Percentiles rank a stretch among this genome's conserved stretches.
phyloP scores from a whole-genome alignment of 495 filamentous ascomycete species.

The Rostrohypoxylon terebratum region DNA sequence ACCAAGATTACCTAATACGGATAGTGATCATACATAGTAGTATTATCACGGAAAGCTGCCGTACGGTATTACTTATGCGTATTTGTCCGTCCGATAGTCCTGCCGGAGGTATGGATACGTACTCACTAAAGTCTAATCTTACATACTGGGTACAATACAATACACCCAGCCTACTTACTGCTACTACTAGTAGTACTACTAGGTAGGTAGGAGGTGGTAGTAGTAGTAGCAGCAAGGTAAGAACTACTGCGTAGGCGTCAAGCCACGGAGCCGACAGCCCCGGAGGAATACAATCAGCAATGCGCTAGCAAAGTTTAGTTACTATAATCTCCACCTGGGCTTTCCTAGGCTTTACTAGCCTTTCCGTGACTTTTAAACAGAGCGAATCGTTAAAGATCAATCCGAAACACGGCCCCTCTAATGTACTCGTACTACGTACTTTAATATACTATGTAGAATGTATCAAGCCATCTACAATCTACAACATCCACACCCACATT shows the following conservation, averaged over 20 bases:
- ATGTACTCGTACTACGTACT: too few species aligned
- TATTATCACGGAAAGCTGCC: not conserved
- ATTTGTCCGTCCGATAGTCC: not conserved
- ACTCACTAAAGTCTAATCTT: not conserved
- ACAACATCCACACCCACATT: not conserved
- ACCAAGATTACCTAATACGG: conserved; percentile 9
- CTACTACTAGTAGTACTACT: too few species aligned
- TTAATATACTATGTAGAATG: too few species aligned
- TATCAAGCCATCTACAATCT: not conserved
- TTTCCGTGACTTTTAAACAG: not conserved
- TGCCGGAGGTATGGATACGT: too few species aligned
- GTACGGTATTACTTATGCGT: not conserved
- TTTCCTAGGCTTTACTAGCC: not conserved
- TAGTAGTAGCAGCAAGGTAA: not conserved
- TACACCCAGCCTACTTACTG: too few species aligned
- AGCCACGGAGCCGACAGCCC: conserved; percentile 1
- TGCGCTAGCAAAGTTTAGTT: too few species aligned
- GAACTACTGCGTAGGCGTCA: not conserved
- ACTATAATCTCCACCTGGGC: too few species aligned
- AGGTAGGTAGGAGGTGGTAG: too few species aligned
- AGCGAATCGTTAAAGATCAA: conserved; percentile 24
- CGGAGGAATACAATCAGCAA: not conserved
- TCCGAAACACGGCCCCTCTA: conserved; percentile 31
- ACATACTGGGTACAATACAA: too few species aligned
- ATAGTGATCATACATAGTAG: conserved; percentile 1